Evolutionary conservation across 768 basidiomycete genomes (phyloP).

Genomic region (Hirschioporus abietinus): DNA sequence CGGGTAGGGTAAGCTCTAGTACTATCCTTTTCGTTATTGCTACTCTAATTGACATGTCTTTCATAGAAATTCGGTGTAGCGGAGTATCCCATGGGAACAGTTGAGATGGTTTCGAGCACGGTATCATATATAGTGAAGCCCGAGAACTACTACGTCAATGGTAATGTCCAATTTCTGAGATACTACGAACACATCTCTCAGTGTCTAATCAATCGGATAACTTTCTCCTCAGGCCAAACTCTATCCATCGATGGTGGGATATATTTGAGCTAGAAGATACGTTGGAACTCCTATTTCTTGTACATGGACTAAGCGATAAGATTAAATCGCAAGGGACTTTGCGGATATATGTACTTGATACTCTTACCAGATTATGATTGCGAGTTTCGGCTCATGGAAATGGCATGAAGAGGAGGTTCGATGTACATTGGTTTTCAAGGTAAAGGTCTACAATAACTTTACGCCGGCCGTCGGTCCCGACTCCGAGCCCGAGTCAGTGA

Average conservation of each 20-base stretch:
- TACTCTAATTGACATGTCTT: neutral
- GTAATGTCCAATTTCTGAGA: neutral
- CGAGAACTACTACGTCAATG: neutral
- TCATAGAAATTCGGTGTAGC: neutral
- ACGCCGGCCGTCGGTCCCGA: too few species aligned
- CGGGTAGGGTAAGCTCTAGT: neutral
- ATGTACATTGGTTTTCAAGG: too few species aligned
- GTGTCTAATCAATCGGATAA: too few species aligned
- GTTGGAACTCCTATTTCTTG: too few species aligned
- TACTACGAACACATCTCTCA: neutral
- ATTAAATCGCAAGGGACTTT: too few species aligned
- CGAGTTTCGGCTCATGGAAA: too few species aligned
- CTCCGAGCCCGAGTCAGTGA: too few species aligned
- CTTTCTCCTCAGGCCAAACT: neutral
- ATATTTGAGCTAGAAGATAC: neutral
- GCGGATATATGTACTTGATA: too few species aligned
- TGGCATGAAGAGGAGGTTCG: too few species aligned
- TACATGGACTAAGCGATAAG: too few species aligned
- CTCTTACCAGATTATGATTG: too few species aligned
- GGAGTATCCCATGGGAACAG: neutral
- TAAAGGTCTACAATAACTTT: too few species aligned
- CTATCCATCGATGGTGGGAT: neutral
- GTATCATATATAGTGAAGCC: neutral
- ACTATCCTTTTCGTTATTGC: neutral
- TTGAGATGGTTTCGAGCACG: neutral